Evolutionary conservation across 306 rosid species (phyloP), one percentile per base, ranked within the genome.

Genomic region (peach (Prunus persica)): DNA sequence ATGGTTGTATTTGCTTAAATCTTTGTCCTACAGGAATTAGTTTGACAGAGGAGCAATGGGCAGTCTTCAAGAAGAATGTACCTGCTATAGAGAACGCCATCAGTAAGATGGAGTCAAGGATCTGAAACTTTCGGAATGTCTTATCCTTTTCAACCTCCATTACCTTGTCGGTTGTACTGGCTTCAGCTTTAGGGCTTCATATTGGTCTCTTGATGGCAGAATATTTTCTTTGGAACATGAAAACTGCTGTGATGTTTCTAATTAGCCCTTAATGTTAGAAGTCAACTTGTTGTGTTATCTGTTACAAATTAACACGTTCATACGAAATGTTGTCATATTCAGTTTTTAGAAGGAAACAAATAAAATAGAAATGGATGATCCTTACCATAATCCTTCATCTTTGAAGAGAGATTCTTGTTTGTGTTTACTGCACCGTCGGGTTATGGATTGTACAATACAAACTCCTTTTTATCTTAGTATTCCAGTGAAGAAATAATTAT

Each of bases 41-140:
- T 84, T 82, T 92, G 97, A 92, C 92, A 2, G 91, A 82, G 76
- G 97, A 90, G 82, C 99, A 95, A 75, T 95, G 97, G 97, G 81
- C 90, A 11, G 24, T 70, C 82, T 90, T 95, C 20, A 89, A 81
- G 81, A 89, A 95, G 68, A 92, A 81, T 72, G 72, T 90, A 45
- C 92, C 97, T 72, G 97, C 87, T 68, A 83, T 92, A 67, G 98
- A 95, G 82, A 80, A 90, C 60, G 97, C 97, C 78, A 87, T 90
- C 64, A 65, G 80, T 84, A 79, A 85, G 75, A 79, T 92, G 93
- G 91, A 90, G 83, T 86, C 97, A 22, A 71, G 82, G 56, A 32
- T 58, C 62, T 71, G 73, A 67, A 73, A 73, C 22, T 47, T 56
- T 76, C 61, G 62, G 25, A 30, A 50, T 86, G 60, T 77, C 51